Evolutionary conservation across 352 stramenopile species (phyloP), one percentile per base, ranked within the genome.

Genomic region (Albugo candida): DNA sequence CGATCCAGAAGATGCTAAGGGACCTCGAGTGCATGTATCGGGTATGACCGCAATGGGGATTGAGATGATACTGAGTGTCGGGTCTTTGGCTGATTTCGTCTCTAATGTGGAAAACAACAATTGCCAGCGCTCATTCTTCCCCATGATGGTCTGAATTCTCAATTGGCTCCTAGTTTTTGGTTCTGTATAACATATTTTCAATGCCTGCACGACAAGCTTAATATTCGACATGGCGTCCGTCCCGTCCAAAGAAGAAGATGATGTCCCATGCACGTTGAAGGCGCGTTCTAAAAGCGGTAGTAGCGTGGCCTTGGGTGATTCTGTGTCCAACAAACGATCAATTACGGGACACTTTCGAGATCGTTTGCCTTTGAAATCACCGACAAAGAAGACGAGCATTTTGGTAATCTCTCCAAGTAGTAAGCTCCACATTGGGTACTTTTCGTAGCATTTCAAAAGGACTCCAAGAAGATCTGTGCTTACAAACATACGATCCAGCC

Each of bases 321-420:
- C 59, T 0, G 63, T 68, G 5, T 67, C 49, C 56, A 88, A 31
- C 16, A 92, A 58, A n/a, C 60, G 69, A 10, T 60, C 69, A 21
- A 92, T 73, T 39, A 92, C 77, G 5, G 78, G 78, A 40, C 78
- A 92, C 37, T 63, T 77, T 19, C 78, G 60, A 36, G 75, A 88
- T 13, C 78, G 73, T 50, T 92, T 88, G 55, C 69, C 78, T 51
- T 92, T 92, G 46, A 86, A 85, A 60, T 92, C 78, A 4, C 73
- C 75, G 41, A 92, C 65, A 35, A 63, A 80, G 55, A 88, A 92
- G 20, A 88, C 52, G 16, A 92, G 50, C 63, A 91, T 85, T 49
- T 86, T 84, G 8, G 78, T 86, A 36, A 91, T 83, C 53, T 86
- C 75, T 31, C 73, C 70, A 36, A 87, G 52, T 27, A 91, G 52